These are phyloP conservation scores for Tulasnella sp. DNA, from an alignment of 768 basidiomycete species.

Conservation along the genomic window DNA sequence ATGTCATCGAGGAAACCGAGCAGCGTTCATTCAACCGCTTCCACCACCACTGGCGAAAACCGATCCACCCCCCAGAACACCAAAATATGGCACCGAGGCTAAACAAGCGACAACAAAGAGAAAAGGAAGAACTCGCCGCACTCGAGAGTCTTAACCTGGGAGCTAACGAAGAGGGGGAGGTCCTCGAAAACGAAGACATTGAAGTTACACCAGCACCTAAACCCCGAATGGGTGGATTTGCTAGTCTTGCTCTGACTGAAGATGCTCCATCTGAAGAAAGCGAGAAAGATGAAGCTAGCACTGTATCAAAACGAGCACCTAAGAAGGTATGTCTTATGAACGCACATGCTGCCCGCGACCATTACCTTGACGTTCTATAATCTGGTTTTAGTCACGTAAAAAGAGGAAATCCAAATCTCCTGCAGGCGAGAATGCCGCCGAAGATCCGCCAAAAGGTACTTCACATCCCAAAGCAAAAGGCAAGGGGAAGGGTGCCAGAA, in stretches of 20 bases:
- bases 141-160: slow-evolving; percentile 22
- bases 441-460: neutral
- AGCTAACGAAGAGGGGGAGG: too few relatives aligned
- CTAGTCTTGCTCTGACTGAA: neutral
- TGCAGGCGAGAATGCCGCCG: slow-evolving; percentile 1
- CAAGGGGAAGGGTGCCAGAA: slow-evolving; percentile 31
- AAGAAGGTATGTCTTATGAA: neutral
- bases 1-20: too few relatives aligned
- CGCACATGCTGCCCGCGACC: slow-evolving; percentile 3
- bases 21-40: too few relatives aligned
- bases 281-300: slow-evolving; percentile 14
- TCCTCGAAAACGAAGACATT: too few relatives aligned
- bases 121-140: slow-evolving; percentile 64
- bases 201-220: neutral
- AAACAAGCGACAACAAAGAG: slow-evolving; percentile 82
- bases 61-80: neutral
- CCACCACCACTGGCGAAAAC: neutral
- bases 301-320: slow-evolving; percentile 28
- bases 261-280: slow-evolving; percentile 14
- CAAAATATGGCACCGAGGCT: slow-evolving; percentile 19
- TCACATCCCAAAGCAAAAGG: slow-evolving; percentile 36
- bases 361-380: slow-evolving; percentile 18
- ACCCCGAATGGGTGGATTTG: neutral
- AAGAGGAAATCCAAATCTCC: slow-evolving; percentile 21
- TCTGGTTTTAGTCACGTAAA: slow-evolving; percentile 27